phyloP scores from a whole-genome alignment of 495 filamentous ascomycete genomes.

The Tuber melanosporum region DNA sequence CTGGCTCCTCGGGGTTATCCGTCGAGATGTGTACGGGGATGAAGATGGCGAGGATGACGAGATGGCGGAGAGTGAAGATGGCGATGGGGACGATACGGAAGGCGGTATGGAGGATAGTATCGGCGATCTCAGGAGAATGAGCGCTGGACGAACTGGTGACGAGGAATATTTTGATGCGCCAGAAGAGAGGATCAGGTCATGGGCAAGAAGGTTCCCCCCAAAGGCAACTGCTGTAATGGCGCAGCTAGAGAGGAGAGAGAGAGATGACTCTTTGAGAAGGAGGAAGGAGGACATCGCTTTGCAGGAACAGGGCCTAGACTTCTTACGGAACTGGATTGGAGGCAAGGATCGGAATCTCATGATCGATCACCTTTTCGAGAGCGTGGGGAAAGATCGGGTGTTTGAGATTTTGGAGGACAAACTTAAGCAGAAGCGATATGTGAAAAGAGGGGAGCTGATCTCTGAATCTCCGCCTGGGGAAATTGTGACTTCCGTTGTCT shows the following conservation, averaged over 20 bases:
- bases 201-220: conserved; percentile 26
- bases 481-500: conserved; percentile 67
- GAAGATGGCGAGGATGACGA: conserved; percentile 64
- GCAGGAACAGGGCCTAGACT: conserved; percentile 82
- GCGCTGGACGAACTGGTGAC: conserved; percentile 13
- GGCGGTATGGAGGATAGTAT: conserved; percentile 50
- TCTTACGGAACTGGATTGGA: conserved; percentile 82
- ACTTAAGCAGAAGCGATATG: conserved; percentile 44
- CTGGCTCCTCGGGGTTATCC: conserved; percentile 72
- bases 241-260: conserved; percentile 28
- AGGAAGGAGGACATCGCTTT: conserved; percentile 73
- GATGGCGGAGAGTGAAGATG: conserved; percentile 45
- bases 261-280: conserved; percentile 22
- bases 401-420: conserved; percentile 58
- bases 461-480: conserved; percentile 55
- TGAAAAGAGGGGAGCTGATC: conserved; percentile 35
- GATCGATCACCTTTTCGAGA: conserved; percentile 60
- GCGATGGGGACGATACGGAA: conserved; percentile 21
- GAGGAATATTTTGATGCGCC: conserved; percentile 35
- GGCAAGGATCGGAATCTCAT: conserved; percentile 56
- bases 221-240: conserved; percentile 33
- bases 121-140: conserved; percentile 42
- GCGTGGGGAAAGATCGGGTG: conserved; percentile 54
- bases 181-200: conserved; percentile 28
- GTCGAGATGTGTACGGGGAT: conserved; percentile 40